These are phyloP conservation scores for Claviceps arundinis DNA, from an alignment of 2,329 filamentous ascomycete genomes.

Conservation along the genomic window DNA sequence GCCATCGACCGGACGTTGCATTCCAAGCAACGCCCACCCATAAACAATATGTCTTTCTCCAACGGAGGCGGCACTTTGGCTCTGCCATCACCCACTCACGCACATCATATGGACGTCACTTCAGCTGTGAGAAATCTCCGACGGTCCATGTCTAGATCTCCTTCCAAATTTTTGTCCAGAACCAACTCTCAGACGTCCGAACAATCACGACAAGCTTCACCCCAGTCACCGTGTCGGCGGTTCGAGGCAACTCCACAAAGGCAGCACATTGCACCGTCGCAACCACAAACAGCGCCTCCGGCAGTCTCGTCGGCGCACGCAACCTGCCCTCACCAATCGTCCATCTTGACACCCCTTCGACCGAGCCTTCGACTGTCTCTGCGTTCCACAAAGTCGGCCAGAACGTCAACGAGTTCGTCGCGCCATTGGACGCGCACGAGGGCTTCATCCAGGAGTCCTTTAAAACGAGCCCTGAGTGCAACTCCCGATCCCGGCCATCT, in stretches of 20 bases:
- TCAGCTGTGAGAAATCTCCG: constrained; percentile 71
- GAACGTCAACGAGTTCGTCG: constrained; percentile 34
- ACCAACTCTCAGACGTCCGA: constrained; percentile 34
- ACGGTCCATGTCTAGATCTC: constrained; percentile 83
- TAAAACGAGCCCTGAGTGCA: constrained; percentile 62
- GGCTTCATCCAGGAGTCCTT: constrained; percentile 67
- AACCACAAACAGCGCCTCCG: constrained; percentile 23
- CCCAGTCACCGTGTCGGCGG: constrained; percentile 39
- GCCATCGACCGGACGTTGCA: constrained; percentile 14
- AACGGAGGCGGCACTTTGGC: constrained; percentile 64
- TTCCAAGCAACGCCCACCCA: constrained; percentile 7
- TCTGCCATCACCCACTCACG: constrained; percentile 72
- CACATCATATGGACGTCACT: constrained; percentile 70
- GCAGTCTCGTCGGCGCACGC: constrained; percentile 17
- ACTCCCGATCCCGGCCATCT: constrained; percentile 61
- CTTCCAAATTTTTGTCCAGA: constrained; percentile 65
- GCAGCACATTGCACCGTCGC: constrained; percentile 17
- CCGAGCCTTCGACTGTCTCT: constrained; percentile 54
- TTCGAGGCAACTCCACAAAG: constrained; percentile 24
- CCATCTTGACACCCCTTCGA: constrained; percentile 50
- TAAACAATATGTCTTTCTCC: constrained; percentile 40
- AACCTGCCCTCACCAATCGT: constrained; percentile 25
- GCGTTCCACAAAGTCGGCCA: constrained; percentile 47
- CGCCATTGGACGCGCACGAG: constrained; percentile 47
- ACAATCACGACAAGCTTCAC: constrained; percentile 31